Evolutionary conservation across 768 basidiomycete genomes (phyloP), one percentile per base, ranked within the genome.

Genomic region (Termitomyces sp.): DNA sequence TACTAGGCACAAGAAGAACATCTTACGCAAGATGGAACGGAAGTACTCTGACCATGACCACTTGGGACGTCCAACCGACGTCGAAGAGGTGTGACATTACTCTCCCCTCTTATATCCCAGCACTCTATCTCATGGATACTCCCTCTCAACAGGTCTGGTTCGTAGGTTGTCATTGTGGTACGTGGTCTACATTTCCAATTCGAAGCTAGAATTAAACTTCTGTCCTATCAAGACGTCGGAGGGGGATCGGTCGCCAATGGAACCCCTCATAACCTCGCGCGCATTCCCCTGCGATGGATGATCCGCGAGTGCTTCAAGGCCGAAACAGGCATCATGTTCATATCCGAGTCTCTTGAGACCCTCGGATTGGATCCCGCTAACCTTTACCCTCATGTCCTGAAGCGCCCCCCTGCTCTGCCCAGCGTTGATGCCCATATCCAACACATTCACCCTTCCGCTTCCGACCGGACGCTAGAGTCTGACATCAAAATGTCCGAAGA

Each of bases 271-370:
- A 70, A 67, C 13, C 74, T 85, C 3, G 76, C 82, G 5, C 76
- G 79, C 33, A 79, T 83, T 32, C 67, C 82, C 1, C 71, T 85
- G 3, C 73, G 79, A 1, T 85, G 88, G 87, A 88, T 89, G 85
- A 72, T 89, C 54, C 80, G 86, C 36, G 78, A 89, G 62, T 81
- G 78, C 57, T 84, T 88, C 75, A 72, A 72, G 47, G 64, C 76
- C 6, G 62, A 82, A 3, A 74, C 75, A 1, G 86, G 85, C 0
- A 84, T 88, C 57, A 70, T 84, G 61, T 88, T 88, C 70, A 68
- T 77, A 18, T 60, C 72, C 1, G 72, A 74, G 22, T 71, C 68
- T 18, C 70, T 85, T 36, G 66, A 65, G n/a, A 55, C 64, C 4
- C 64, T 79, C 10, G 77, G 82, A 0, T 49, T 82, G 42, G 74